Evolutionary conservation across 2,329 filamentous ascomycete species (phyloP), one percentile per base, ranked within the genome.

Genomic region (Colletotrichum incanum): DNA sequence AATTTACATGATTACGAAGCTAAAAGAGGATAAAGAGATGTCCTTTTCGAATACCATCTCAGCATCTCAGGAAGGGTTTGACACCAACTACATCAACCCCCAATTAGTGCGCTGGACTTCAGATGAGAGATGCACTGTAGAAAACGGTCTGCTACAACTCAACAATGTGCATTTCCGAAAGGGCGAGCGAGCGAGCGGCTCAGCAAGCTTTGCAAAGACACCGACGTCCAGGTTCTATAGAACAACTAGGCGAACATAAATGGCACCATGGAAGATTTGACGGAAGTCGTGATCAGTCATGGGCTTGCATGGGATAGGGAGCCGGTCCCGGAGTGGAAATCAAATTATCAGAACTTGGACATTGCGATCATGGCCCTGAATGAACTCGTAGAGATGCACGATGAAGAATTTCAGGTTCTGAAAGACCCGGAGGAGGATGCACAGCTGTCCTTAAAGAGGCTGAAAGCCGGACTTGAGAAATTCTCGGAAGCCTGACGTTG

Each of bases 341-440:
- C 16, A 20, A 28, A n/a, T 28, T 59, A 39, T 23, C 20, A 34
- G 54, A 70, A 70, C 23, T n/a, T 45, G 12, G 67, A 54, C 1
- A 31, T 66, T 9, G 28, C 1, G 5, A 60, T 60, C 1, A 39
- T 59, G 45, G 26, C 7, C 4, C 28, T 41, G 18, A 9, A 4
- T 6, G 54, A 55, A 45, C 37, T 70, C 12, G 18, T 66, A 1
- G 39, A 49, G 18, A 16, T 49, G 11, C 28, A 56, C 6, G 54
- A 39, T 5, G 37, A 31, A 6, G 12, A 60, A 16, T 8, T 66
- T 1, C 11, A 60, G 16, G 18, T 60, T 5, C 0, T 60, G 2
- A 5, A 59, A 39, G 54, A 70, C 14, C 3, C 26, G 3, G 28
- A 47, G 0, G 54, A 45, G 54, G 28, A 65, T 31, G 45, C 45